Evolutionary conservation across 352 stramenopile species (phyloP).

Genomic region (Globisporangium megalacanthum): DNA sequence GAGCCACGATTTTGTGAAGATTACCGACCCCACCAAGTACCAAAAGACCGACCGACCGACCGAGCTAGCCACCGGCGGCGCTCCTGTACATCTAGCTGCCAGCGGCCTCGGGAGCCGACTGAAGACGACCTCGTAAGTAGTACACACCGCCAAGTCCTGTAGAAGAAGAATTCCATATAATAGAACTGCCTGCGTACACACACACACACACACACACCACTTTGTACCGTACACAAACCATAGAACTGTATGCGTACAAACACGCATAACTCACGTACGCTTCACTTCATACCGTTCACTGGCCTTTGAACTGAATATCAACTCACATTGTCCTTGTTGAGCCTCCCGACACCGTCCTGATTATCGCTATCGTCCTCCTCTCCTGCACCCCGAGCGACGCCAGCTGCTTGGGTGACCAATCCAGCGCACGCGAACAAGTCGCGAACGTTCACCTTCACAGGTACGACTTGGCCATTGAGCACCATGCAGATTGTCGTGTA

Average conservation of each 20-base stretch:
- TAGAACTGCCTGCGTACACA: constrained; percentile 2
- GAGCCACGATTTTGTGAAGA: constrained; percentile 11
- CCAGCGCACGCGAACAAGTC: constrained; percentile 49
- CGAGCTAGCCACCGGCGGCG: not conserved
- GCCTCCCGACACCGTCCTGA: not conserved
- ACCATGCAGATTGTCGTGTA: constrained; percentile 73
- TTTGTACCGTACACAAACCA: too few relatives aligned
- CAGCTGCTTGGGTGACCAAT: constrained; percentile 8
- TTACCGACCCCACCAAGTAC: constrained; percentile 2
- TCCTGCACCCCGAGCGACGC: not conserved
- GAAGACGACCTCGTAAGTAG: constrained; percentile 6
- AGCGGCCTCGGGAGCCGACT: constrained; percentile 4
- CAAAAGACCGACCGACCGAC: constrained; percentile 1
- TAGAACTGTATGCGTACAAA: too few relatives aligned
- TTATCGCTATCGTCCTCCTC: constrained; percentile 9
- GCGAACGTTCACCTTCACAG: constrained; percentile 64
- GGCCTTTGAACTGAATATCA: too few relatives aligned
- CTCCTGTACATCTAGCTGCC: constrained; percentile 11
- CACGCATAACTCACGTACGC: too few relatives aligned
- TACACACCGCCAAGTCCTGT: constrained; percentile 7
- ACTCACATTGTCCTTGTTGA: constrained; percentile 2
- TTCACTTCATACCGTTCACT: not conserved
- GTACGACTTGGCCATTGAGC: constrained; percentile 59
- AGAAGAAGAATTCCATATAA: constrained; percentile 13
- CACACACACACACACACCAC: too few relatives aligned